These are phyloP conservation scores for Geranium brycei DNA, from an alignment of 345 rosid species.

Conservation along the genomic window DNA sequence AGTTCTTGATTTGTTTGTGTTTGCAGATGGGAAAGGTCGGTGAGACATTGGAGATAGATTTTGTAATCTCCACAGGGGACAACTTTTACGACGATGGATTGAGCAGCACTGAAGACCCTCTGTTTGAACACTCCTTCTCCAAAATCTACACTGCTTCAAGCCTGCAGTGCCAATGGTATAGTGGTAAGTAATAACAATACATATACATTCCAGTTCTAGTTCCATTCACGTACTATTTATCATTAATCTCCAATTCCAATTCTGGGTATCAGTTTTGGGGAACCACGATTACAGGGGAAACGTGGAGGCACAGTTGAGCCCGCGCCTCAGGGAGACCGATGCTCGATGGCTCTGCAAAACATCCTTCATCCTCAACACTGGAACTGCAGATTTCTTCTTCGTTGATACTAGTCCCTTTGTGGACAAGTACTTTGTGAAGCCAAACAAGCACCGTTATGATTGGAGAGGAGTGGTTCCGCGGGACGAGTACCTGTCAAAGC, in stretches of 20 bases:
- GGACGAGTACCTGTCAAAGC: constrained; percentile 15
- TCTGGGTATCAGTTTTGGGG: constrained; percentile 33
- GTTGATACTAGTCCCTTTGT: constrained; percentile 43
- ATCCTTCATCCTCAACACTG: constrained; percentile 35
- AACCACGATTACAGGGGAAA: constrained; percentile 63
- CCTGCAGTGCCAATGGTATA: constrained; percentile 41
- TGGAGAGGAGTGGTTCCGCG: constrained; percentile 29
- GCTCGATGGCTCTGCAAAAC: constrained; percentile 43
- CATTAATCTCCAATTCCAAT: background rate
- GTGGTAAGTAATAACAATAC: constrained; percentile 14
- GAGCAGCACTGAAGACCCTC: constrained; percentile 24
- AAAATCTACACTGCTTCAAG: constrained; percentile 27
- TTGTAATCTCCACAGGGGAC: constrained; percentile 40
- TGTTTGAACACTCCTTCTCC: constrained; percentile 32
- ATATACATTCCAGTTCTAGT: background rate
- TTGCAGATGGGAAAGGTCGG: constrained; percentile 42
- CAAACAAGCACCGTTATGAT: constrained; percentile 21
- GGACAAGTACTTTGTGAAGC: constrained; percentile 24
- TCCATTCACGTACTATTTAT: background rate
- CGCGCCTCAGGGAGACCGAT: constrained; percentile 26
- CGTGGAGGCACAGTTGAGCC: constrained; percentile 45
- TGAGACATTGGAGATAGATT: constrained; percentile 30
- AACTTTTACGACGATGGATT: constrained; percentile 43
- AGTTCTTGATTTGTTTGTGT: too few relatives aligned
- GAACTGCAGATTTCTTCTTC: constrained; percentile 27